phyloP scores from a whole-genome alignment of 2,329 filamentous ascomycete species.

The Chalara sp. region DNA sequence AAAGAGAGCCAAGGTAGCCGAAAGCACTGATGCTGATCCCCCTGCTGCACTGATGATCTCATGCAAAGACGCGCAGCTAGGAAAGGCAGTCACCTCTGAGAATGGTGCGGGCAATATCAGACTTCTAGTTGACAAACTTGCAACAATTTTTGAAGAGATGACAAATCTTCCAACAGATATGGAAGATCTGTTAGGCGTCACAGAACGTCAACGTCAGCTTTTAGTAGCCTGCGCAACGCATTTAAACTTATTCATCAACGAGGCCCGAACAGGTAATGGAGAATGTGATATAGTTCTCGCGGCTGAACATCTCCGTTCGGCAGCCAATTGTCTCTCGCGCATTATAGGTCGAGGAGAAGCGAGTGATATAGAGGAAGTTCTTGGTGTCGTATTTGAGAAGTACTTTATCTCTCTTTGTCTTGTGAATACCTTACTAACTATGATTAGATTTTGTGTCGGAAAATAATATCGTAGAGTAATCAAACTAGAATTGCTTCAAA shows the following conservation, averaged over 20 bases:
- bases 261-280: slow-evolving; percentile 36
- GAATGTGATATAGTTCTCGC: slow-evolving; percentile 82
- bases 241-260: slow-evolving; percentile 65
- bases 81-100: slow-evolving; percentile 1
- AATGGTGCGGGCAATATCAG: slow-evolving; percentile 44
- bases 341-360: slow-evolving; percentile 83
- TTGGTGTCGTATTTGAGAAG: slow-evolving; percentile 98
- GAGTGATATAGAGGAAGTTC: slow-evolving; percentile 89
- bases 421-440: slow-evolving; percentile 1
- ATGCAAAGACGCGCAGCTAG: slow-evolving; percentile 52
- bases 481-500: too few species aligned
- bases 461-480: slow-evolving; percentile 12
- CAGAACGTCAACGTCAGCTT: slow-evolving; percentile 79
- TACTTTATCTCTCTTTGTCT: slow-evolving; percentile 29
- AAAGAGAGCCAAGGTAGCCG: not conserved
- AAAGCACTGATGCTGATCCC: not conserved
- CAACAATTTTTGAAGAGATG: slow-evolving; percentile 61
- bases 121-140: slow-evolving; percentile 47
- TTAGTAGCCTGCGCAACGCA: slow-evolving; percentile 65
- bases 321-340: slow-evolving; percentile 71
- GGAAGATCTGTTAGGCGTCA: slow-evolving; percentile 83
- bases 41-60: slow-evolving; percentile 46
- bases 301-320: slow-evolving; percentile 79
- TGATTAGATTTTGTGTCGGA: slow-evolving; percentile 24
- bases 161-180: slow-evolving; percentile 65